Base-by-base conservation (phyloP, 371 early-diverging fungal genomes). In the Mucor sp. region DNA sequence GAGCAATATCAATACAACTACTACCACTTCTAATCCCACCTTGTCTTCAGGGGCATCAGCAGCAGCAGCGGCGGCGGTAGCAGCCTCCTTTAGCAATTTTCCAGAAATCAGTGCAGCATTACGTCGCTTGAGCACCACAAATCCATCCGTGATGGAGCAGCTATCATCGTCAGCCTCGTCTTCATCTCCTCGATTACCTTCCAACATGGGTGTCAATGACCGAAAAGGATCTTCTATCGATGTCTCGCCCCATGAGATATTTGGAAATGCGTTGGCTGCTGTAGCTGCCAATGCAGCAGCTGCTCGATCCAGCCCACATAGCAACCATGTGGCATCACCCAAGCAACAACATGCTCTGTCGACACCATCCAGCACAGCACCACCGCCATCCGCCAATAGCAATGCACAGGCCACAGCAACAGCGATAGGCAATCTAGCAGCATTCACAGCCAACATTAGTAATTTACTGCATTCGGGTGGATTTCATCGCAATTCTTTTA, bases 211-310 rank as follows among this genome's bases (percentile, higher is more conserved):
- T 14, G 6, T 48, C 15, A 48, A n/a, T 25, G 68, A 70, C 32
- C 58, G 58, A 44, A 74, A 56, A 48, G 59, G 55, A 9, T 67
- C 71, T 0, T 23, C 56, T 11, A 60, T 33, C 8, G 71, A 63
- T 6, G 71, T 50, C 0, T 70, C 70, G 1, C 69, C 76, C 1
- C 69, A 72, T 1, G 73, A 76, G 30, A 72, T 72, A n/a, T 35
- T 79, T 1, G 80, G 80, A 6, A 79, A 72, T 61, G 80, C 80
- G 7, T 55, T 79, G 25, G 80, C 80, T 3, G 80, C 73, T 4
- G 80, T 79, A 1, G 80, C 80, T 9, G 74, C 74, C 8, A 72
- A 67, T 62, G 69, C 68, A 47, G 57, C 59, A 14, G 66, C 63
- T 21, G 61, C 68, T 11, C 55, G 41, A 8, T 8, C 39, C 27